phyloP scores from a whole-genome alignment of 306 rosid genomes.

The Prunus kanzakura region DNA sequence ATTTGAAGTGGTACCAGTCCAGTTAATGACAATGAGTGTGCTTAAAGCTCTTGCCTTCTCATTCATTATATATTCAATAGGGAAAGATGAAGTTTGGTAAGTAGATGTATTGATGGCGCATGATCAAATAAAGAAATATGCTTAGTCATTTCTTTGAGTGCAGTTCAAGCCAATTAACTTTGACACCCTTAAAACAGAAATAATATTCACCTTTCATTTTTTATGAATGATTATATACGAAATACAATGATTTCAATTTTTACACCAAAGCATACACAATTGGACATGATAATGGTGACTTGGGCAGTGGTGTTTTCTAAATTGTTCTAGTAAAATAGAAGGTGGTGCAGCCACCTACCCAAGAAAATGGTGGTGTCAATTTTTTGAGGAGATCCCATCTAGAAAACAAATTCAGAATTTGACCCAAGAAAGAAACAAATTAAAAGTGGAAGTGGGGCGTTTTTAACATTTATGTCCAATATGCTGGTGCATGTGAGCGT shows the following conservation, averaged over 20 bases:
- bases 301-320: background rate
- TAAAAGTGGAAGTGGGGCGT: background rate
- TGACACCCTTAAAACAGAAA: conserved; percentile 8
- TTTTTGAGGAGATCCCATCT: background rate
- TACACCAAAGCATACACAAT: conserved; percentile 8
- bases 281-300: background rate
- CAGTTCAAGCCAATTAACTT: conserved; percentile 36
- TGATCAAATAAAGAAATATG: conserved; percentile 12
- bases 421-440: background rate
- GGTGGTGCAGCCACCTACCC: background rate
- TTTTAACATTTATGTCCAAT: background rate
- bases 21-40: conserved; percentile 11
- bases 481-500: background rate
- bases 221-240: background rate
- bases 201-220: background rate
- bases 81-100: conserved; percentile 17
- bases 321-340: background rate
- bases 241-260: conserved; percentile 18
- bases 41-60: conserved; percentile 22
- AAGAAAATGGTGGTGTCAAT: background rate
- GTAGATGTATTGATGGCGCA: background rate
- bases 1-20: conserved; percentile 27
- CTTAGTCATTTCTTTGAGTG: conserved; percentile 47
- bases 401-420: background rate
- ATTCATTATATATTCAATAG: background rate